Evolutionary conservation across 352 stramenopile species (phyloP), one percentile per base, ranked within the genome.

Genomic region (Globisporangium viniferum): DNA sequence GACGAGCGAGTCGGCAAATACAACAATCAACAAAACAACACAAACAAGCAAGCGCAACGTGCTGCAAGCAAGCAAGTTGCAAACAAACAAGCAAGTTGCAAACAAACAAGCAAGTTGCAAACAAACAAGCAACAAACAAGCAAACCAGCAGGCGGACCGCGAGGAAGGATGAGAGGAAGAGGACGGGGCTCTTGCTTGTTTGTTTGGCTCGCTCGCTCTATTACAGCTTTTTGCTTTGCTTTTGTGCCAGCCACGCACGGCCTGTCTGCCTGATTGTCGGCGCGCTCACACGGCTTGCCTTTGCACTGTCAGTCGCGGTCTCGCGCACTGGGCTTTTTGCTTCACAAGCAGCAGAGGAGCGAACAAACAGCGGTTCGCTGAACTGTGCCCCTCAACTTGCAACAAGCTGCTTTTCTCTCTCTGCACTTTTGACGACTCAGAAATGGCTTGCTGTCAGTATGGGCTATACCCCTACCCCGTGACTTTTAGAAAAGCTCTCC

Each of bases 261-360:
- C 18, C 20, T 60, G 55, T 46, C 27, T 59, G 54, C 18, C 15
- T 27, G 35, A 8, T 60, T 59, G 27, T 31, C 12, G 46, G 7
- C 20, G 7, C 20, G 48, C 48, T 55, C n/a, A 15, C 48, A 44
- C 36, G 5, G 31, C 31, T 33, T 33, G 31, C 31, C 31, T 33
- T 33, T 33, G 31, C 31, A 33, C 31, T 33, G 27, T 36, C 53
- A 58, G 53, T 58, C 29, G 54, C 29, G 15, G 54, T 6, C 29
- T 59, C 54, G 54, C 54, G 29, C 54, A 44, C 54, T 60, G 29
- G 54, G 18, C 54, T 59, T 33, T 59, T 59, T 59, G 22, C 51
- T 27, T 55, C n/a, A 7, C 6, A 24, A 24, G 9, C 7, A 49
- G 44, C 1, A 15, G 5, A 29, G 48, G 9, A 18, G 8, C 44